Percentiles rank a stretch among this genome's conserved stretches.
Evolutionary conservation across 83 land plant species (phyloP).

Genomic region (Isoetes engelmannii): DNA sequence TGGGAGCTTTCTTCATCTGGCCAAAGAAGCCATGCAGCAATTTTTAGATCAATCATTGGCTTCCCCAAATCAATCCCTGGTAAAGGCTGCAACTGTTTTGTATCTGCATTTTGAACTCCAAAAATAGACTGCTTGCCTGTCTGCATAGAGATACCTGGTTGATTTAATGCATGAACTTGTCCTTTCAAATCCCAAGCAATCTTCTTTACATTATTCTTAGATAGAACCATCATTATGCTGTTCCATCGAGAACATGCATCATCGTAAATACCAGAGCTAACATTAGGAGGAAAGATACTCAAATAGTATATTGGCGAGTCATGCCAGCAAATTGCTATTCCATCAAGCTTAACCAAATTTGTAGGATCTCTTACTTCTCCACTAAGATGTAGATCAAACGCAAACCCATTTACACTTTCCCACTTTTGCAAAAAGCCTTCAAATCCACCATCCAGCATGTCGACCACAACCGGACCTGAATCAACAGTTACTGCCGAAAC

Average conservation of each 20-base stretch:
- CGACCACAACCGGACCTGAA: constrained; percentile 64
- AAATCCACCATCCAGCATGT: constrained; percentile 53
- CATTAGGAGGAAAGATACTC: constrained; percentile 45
- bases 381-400: constrained; percentile 71
- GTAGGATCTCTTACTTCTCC: constrained; percentile 28
- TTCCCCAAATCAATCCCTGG: constrained; percentile 33
- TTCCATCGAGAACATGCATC: constrained; percentile 45
- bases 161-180: constrained; percentile 58
- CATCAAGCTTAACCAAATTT: constrained; percentile 54
- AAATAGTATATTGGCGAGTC: constrained; percentile 81
- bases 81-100: constrained; percentile 26
- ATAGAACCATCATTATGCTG: constrained; percentile 41
- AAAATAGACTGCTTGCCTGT: constrained; percentile 13
- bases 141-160: constrained; percentile 31
- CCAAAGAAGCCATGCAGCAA: constrained; percentile 93
- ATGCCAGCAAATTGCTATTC: constrained; percentile 91
- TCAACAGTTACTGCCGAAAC: constrained; percentile 6
- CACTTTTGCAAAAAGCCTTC: constrained; percentile 62
- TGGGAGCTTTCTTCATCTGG: constrained; percentile 93
- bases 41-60: constrained; percentile 37
- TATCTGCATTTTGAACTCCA: constrained; percentile 8
- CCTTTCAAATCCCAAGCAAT: constrained; percentile 71
- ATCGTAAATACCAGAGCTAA: constrained; percentile 13
- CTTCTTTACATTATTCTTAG: constrained; percentile 43
- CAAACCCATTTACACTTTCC: constrained; percentile 51